These are phyloP conservation scores for Nothopassalora personata DNA, from an alignment of 2,329 filamentous ascomycete genomes.

Conservation along the genomic window DNA sequence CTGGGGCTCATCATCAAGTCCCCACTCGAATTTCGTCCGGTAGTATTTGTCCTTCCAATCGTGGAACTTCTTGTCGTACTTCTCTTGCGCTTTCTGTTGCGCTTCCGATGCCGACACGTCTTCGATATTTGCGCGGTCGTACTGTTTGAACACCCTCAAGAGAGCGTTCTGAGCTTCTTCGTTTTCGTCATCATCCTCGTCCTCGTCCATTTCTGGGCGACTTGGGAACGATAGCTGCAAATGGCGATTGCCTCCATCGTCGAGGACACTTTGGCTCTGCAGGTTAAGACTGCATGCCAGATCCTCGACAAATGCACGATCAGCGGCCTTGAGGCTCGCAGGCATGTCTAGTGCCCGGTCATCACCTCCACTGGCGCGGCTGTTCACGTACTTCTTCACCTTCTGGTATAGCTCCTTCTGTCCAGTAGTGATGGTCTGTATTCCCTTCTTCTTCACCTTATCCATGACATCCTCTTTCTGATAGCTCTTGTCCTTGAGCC, in stretches of 20 bases:
- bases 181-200: conserved; percentile 67
- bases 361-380: conserved; percentile 50
- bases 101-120: conserved; percentile 75
- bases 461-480: conserved; percentile 63
- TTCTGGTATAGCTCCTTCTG: conserved; percentile 79
- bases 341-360: conserved; percentile 66
- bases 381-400: conserved; percentile 76
- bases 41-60: conserved; percentile 97
- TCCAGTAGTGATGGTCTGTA: conserved; percentile 67
- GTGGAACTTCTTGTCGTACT: conserved; percentile 85
- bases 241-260: conserved; percentile 61
- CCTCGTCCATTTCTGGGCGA: conserved; percentile 44
- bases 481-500: conserved; percentile 82
- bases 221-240: conserved; percentile 58
- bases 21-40: conserved; percentile 83
- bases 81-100: conserved; percentile 69
- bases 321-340: conserved; percentile 66
- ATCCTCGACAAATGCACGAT: conserved; percentile 90
- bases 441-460: conserved; percentile 54
- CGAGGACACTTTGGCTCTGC: conserved; percentile 59
- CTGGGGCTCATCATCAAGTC: conserved; percentile 71
- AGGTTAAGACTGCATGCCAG: conserved; percentile 65
- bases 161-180: conserved; percentile 81
- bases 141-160: conserved; percentile 77
- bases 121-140: conserved; percentile 81